Percentiles rank a stretch among this genome's conserved stretches.
phyloP scores from a whole-genome alignment of 2,329 filamentous ascomycete genomes.

The Hypoxylon sp. region DNA sequence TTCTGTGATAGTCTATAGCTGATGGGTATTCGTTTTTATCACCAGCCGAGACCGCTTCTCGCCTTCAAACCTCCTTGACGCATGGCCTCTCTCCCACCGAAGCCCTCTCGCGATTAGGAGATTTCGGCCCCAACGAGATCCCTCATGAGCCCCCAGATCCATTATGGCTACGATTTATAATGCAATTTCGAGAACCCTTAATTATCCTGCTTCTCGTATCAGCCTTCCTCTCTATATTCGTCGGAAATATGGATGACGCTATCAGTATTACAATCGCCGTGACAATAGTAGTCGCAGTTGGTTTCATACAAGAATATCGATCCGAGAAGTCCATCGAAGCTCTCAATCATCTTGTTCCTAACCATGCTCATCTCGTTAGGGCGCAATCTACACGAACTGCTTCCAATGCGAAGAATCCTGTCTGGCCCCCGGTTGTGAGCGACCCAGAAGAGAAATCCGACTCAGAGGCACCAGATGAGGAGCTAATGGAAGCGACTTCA shows the following conservation, averaged over 20 bases:
- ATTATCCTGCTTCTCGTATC: slow-evolving; percentile 92
- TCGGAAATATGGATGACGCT: slow-evolving; percentile 94
- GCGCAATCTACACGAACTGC: slow-evolving; percentile 53
- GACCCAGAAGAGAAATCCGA: slow-evolving; percentile 61
- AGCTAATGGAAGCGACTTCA: slow-evolving; percentile 75
- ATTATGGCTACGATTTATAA: slow-evolving; percentile 91
- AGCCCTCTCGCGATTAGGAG: slow-evolving; percentile 79
- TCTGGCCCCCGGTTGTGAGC: slow-evolving; percentile 59
- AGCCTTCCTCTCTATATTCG: slow-evolving; percentile 84
- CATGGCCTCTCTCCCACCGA: slow-evolving; percentile 83
- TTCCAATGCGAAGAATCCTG: slow-evolving; percentile 48
- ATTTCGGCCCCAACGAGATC: slow-evolving; percentile 91
- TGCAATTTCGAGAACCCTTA: slow-evolving; percentile 95
- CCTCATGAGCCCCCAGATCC: slow-evolving; percentile 94
- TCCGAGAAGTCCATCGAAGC: slow-evolving; percentile 98
- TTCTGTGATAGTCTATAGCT: slow-evolving; percentile 57
- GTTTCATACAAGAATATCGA: slow-evolving; percentile 96
- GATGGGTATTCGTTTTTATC: slow-evolving; percentile 73
- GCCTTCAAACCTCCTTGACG: slow-evolving; percentile 81
- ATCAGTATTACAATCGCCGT: slow-evolving; percentile 95
- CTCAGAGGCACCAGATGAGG: slow-evolving; percentile 67
- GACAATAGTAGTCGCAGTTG: slow-evolving; percentile 94
- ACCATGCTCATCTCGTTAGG: slow-evolving; percentile 94
- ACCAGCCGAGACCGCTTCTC: slow-evolving; percentile 79
- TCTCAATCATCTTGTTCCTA: slow-evolving; percentile 90